Base-by-base conservation (phyloP, 495 filamentous ascomycete species). In the Penicillium alfredii region DNA sequence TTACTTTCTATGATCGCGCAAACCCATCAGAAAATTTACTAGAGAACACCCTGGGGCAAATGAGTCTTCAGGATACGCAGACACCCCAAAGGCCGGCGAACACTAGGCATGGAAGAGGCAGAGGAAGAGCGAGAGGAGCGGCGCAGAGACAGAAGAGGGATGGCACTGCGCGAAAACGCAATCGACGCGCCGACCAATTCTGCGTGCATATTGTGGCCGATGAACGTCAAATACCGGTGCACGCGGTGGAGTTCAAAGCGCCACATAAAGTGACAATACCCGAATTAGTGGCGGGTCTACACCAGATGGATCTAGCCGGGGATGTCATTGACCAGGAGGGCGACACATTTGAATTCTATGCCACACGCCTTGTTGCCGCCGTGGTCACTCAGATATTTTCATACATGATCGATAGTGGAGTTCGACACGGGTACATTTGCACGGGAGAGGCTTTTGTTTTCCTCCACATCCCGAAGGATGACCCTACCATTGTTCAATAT, bases 391-490 rank as follows among this genome's bases (percentile, higher is more conserved):
- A 70, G 33, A 38, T 58, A 9, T 71, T 62, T 43, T 59, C 58
- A 8, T 67, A 69, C 33, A 72, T 74, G 63, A 47, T 68, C 13
- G 33, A 46, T 16, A 52, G 42, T 21, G 55, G 60, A 5, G 38
- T 63, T 12, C 44, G 63, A 27, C 66, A 65, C 26, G 59, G 69
- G 16, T 66, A 65, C 38, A 49, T 71, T 9, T 57, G 39, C 33
- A 72, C 64, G 2, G 70, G 68, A 4, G 51, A 72, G 45, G 56
- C 56, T 23, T 64, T 58, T 13, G 45, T 72, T 30, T 72, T 71
- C 30, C 52, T 72, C n/a, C 44, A 53, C 28, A 55, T 74, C 15
- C 51, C 53, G 11, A 29, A 66, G 33, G 44, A 65, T 37, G 40
- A 30, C n/a, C n/a, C n/a, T n/a, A n/a, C n/a, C n/a, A n/a, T n/a